Conservation (phyloP, 805 yeast species). For the Starmerella stellata region DNA sequence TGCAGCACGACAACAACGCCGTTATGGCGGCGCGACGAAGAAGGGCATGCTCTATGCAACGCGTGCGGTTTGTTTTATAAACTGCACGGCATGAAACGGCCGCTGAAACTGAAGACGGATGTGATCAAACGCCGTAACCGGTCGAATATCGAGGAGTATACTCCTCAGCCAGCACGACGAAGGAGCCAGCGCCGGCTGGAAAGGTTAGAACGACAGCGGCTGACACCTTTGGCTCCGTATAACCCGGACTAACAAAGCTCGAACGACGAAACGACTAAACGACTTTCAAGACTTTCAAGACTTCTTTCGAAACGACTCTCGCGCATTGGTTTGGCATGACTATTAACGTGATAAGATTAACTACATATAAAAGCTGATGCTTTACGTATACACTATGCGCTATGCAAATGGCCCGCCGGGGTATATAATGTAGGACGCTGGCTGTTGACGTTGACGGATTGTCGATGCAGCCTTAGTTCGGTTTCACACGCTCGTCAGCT, state of each 20-base stretch:
- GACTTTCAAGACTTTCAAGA: too few species aligned
- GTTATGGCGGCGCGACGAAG: slow-evolving; percentile 81
- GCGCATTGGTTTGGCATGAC: too few species aligned
- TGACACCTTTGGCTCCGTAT: slow-evolving; percentile 7
- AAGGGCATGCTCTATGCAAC: slow-evolving; percentile 83
- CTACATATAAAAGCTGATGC: neutral
- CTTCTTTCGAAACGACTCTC: too few species aligned
- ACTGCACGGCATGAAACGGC: slow-evolving; percentile 86
- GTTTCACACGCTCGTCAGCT: too few species aligned
- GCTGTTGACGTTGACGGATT: too few species aligned
- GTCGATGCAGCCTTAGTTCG: too few species aligned
- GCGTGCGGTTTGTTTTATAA: slow-evolving; percentile 92
- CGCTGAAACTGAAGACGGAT: slow-evolving; percentile 77
- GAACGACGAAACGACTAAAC: too few species aligned
- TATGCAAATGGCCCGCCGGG: neutral
- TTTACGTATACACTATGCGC: neutral
- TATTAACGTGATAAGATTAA: too few species aligned
- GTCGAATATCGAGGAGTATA: slow-evolving; percentile 9
- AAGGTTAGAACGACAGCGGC: neutral
- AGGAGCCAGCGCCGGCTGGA: slow-evolving; percentile 2
- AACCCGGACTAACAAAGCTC: neutral
- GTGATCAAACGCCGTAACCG: slow-evolving; percentile 84
- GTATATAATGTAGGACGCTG: too few species aligned
- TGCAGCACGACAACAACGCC: slow-evolving; percentile 90
- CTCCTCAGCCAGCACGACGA: slow-evolving; percentile 18